A percentile compares a stretch with the other conserved stretches of the same genome.
These are phyloP conservation scores for Ascochyta clinopodiicola DNA, from an alignment of 2,329 filamentous ascomycete species.

Conservation along the genomic window DNA sequence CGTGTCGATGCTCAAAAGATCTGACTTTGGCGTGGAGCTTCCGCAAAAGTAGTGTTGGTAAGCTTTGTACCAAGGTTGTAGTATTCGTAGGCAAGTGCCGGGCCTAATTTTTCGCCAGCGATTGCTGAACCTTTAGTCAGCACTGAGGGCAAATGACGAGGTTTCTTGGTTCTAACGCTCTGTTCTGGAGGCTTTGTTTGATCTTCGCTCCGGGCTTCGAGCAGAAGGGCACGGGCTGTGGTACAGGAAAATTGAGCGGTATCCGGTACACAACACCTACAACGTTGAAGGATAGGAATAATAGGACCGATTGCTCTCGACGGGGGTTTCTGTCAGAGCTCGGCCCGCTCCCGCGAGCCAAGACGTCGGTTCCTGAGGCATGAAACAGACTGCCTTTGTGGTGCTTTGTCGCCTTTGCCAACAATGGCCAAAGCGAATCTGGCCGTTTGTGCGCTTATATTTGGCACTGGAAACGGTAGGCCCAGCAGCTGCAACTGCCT, in stretches of 20 bases:
- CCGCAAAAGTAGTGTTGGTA: background rate
- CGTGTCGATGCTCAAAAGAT: background rate
- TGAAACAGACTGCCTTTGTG: slow-evolving; percentile 5
- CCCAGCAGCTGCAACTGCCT: background rate
- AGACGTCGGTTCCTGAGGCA: slow-evolving; percentile 17
- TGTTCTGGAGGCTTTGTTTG: background rate
- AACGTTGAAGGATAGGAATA: background rate
- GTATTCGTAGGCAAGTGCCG: background rate
- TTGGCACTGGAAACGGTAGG: background rate
- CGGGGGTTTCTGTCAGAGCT: slow-evolving; percentile 19
- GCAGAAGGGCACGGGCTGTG: background rate
- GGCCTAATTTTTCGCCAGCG: background rate
- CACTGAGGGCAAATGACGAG: background rate
- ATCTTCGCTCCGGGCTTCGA: background rate
- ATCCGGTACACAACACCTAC: background rate
- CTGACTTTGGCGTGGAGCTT: background rate
- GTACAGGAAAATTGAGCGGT: too few relatives aligned
- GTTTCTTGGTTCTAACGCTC: background rate
- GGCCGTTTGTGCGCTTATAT: background rate
- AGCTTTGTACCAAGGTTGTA: background rate
- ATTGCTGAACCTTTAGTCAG: slow-evolving; percentile 5
- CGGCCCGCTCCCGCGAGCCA: slow-evolving; percentile 21
- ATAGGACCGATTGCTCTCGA: slow-evolving; percentile 11
- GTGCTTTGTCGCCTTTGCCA: background rate
- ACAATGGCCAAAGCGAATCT: background rate